Base-by-base conservation (phyloP, 306 rosid genomes). In the Geum urbanum region DNA sequence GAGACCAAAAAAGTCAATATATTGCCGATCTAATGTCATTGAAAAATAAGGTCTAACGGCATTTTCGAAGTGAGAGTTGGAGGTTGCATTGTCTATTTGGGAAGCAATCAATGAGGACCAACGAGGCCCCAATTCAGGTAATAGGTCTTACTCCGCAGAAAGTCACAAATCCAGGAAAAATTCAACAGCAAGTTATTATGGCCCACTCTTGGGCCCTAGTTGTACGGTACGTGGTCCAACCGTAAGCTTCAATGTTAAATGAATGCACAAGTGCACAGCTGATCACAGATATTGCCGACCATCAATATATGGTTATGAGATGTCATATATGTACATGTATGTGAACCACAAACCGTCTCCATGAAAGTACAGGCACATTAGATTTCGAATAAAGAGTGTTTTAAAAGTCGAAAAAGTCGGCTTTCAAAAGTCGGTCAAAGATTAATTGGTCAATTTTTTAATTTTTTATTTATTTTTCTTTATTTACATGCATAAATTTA, bases 61-160 rank as follows among this genome's bases (percentile, higher is more conserved):
- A 69, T 84, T 85, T 76, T 88, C 88, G 52, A 47, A 47, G 49
- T 43, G 43, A 78, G 73, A 50, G 55, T 39, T 45, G 72, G 82
- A 74, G 77, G 91, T 78, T 84, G 76, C 16, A 16, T 19, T 57
- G 91, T 84, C 95, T 51, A 71, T 75, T 79, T 72, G 7, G 24
- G 1, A 13, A 11, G 77, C 32, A 40, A 47, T 1, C 37, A 32
- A 32, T 32, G 55, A 48, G n/a, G 56, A 72, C 67, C 44, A 69
- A 45, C 55, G 20, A 5, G 48, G 72, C 58, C 79, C 87, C 74
- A 80, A 66, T 69, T 80, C 68, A 80, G 85, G 67, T 84, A 77
- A 70, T 59, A 59, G 63, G 79, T 84, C 82, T 35, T 27, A 71
- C 63, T 76, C 79, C 53, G 72, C 57, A 24, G 40, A 49, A 11